A percentile compares a stretch with the other conserved stretches of the same genome.
phyloP scores from a whole-genome alignment of 768 basidiomycete species.

The Rhizopogon roseolus region DNA sequence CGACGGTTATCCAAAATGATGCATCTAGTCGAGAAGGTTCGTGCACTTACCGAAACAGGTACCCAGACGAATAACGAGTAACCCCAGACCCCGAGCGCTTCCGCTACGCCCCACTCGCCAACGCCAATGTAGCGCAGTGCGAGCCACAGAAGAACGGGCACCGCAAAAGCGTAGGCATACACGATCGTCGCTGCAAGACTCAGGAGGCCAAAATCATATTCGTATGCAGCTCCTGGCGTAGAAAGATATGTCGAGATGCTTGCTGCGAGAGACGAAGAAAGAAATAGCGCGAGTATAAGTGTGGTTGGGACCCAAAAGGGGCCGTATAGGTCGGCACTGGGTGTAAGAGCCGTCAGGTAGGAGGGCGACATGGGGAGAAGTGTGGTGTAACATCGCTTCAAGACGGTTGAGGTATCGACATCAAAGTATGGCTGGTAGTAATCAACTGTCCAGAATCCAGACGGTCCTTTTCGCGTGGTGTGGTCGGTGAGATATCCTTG shows the following conservation, averaged over 20 bases:
- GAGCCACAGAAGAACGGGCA: slow-evolving; percentile 83
- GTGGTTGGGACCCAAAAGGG: slow-evolving; percentile 99
- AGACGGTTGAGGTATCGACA: slow-evolving; percentile 75
- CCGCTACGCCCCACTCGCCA: slow-evolving; percentile 84
- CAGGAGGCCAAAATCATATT: slow-evolving; percentile 84
- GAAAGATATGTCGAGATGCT: slow-evolving; percentile 88
- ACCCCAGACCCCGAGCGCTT: slow-evolving; percentile 78
- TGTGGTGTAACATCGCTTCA: slow-evolving; percentile 73
- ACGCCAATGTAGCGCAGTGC: slow-evolving; percentile 82
- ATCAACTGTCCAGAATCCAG: slow-evolving; percentile 76
- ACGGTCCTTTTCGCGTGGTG: slow-evolving; percentile 37
- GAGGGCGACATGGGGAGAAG: slow-evolving; percentile 67
- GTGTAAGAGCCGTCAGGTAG: slow-evolving; percentile 58
- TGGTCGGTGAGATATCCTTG: slow-evolving; percentile 65
- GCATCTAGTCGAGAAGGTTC: neutral
- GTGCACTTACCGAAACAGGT: slow-evolving; percentile 64
- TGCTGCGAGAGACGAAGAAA: slow-evolving; percentile 88
- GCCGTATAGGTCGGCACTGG: slow-evolving; percentile 65
- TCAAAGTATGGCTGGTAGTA: slow-evolving; percentile 89
- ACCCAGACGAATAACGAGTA: slow-evolving; percentile 87
- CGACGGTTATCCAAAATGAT: neutral
- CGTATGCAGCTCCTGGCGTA: slow-evolving; percentile 46
- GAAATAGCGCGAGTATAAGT: slow-evolving; percentile 87
- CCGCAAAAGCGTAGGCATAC: slow-evolving; percentile 80
- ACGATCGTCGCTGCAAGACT: slow-evolving; percentile 79